Conservation (phyloP, 345 rosid species). For the Euphorbia pulcherrima region DNA sequence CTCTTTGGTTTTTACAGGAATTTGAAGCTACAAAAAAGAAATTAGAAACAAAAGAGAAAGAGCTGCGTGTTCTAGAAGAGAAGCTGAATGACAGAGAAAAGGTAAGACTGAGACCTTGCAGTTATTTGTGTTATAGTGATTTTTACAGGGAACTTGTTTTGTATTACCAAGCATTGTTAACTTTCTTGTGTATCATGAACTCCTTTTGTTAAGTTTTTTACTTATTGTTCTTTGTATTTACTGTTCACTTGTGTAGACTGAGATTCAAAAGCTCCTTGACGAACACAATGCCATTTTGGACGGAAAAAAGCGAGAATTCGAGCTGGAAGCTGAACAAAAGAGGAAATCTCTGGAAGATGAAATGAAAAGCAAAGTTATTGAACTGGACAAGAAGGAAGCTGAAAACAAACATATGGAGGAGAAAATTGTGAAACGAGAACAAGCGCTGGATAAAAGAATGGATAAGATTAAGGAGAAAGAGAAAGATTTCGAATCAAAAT, state of each 20-base stretch:
- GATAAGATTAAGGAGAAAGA: conserved; percentile 82
- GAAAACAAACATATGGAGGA: conserved; percentile 83
- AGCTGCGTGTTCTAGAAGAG: conserved; percentile 59
- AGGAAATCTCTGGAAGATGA: conserved; percentile 69
- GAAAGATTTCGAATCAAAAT: conserved; percentile 52
- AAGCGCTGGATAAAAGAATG: conserved; percentile 57
- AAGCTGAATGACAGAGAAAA: conserved; percentile 76
- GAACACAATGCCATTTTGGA: conserved; percentile 76
- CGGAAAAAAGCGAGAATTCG: conserved; percentile 60
- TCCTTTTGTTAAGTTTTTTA: too few species aligned
- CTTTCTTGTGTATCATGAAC: too few species aligned
- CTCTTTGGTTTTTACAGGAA: conserved; percentile 42
- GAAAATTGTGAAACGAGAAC: conserved; percentile 74
- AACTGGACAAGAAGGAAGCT: conserved; percentile 75
- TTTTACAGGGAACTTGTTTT: not conserved
- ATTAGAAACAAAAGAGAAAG: conserved; percentile 59
- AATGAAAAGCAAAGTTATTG: conserved; percentile 56
- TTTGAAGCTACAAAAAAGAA: conserved; percentile 49
- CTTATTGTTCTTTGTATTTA: not conserved
- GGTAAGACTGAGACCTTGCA: conserved; percentile 46
- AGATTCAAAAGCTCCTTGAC: conserved; percentile 69
- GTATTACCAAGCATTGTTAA: not conserved
- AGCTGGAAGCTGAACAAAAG: conserved; percentile 71
- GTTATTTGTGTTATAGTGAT: not conserved
- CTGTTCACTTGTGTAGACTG: conserved; percentile 41